Conservation (phyloP, 768 basidiomycete genomes). For the Suillus subaureus region DNA sequence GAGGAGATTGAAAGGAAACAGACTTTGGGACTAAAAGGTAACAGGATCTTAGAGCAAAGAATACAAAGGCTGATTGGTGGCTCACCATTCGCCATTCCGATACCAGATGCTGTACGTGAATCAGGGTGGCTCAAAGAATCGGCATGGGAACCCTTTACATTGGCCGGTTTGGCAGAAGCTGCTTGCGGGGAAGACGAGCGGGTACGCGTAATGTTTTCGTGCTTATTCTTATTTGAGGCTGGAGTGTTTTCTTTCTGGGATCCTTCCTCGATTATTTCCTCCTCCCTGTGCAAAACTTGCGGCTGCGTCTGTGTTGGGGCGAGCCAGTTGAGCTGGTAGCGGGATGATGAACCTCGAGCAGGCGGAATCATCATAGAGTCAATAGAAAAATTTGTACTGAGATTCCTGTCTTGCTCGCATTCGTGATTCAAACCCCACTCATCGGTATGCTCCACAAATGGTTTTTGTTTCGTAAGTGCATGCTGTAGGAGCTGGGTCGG, state of each 20-base stretch:
- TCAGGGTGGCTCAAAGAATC: conserved; percentile 27
- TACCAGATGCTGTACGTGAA: conserved; percentile 29
- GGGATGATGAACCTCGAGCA: conserved; percentile 37
- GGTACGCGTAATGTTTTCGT: conserved; percentile 12
- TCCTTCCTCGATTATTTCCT: conserved; percentile 35
- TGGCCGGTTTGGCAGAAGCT: conserved; percentile 26
- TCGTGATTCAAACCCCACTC: conserved; percentile 17
- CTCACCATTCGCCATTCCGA: conserved; percentile 35
- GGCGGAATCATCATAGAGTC: conserved; percentile 43
- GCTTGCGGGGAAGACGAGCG: conserved; percentile 27
- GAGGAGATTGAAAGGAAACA: conserved; percentile 37
- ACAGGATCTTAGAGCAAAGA: conserved; percentile 22
- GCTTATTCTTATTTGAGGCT: conserved; percentile 21
- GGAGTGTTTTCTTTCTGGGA: conserved; percentile 58
- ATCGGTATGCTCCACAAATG: conserved; percentile 18
- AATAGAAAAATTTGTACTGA: conserved; percentile 40
- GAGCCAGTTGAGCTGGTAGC: conserved; percentile 62
- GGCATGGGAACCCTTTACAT: conserved; percentile 24
- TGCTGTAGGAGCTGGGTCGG: conserved; percentile 55
- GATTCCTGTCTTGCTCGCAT: conserved; percentile 22
- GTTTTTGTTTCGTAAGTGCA: conserved; percentile 37
- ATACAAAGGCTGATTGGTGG: conserved; percentile 23
- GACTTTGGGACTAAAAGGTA: conserved; percentile 30
- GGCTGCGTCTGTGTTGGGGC: conserved; percentile 51
- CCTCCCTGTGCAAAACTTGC: conserved; percentile 15